Percentiles rank a stretch among this genome's conserved stretches.
Conservation (phyloP, 352 stramenopile species). For the Pythium rishiriense region DNA sequence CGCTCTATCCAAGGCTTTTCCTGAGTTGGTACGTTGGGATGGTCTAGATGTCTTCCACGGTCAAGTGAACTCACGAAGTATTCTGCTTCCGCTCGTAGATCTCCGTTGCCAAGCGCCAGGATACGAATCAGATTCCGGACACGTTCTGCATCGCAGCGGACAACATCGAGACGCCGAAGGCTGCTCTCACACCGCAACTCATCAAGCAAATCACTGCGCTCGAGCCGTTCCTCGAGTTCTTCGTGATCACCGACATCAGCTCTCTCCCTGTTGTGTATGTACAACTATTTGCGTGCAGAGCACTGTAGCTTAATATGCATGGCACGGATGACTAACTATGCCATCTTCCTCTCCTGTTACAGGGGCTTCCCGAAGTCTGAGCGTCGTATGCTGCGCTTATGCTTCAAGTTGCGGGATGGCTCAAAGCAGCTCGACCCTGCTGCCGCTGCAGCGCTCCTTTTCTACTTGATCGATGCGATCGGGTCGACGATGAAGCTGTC, state of each 20-base stretch:
- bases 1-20: slow-evolving; percentile 64
- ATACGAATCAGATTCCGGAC: slow-evolving; percentile 54
- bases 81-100: slow-evolving; percentile 42
- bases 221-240: slow-evolving; percentile 69
- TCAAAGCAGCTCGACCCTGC: slow-evolving; percentile 62
- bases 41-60: background rate
- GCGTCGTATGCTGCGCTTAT: slow-evolving; percentile 54
- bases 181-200: slow-evolving; percentile 50
- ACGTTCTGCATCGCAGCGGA: slow-evolving; percentile 69
- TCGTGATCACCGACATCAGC: slow-evolving; percentile 83
- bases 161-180: slow-evolving; percentile 62
- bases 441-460: slow-evolving; percentile 48
- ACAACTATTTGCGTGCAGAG: background rate
- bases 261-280: slow-evolving; percentile 51
- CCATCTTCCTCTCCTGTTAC: background rate
- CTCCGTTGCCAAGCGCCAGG: slow-evolving; percentile 59
- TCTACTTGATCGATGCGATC: slow-evolving; percentile 59
- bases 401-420: slow-evolving; percentile 61
- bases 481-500: slow-evolving; percentile 79
- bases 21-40: slow-evolving; percentile 49
- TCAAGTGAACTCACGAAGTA: background rate
- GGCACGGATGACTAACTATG: background rate
- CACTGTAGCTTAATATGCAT: background rate
- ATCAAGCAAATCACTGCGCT: slow-evolving; percentile 59
- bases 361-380: slow-evolving; percentile 73